Percentiles rank a stretch among this genome's conserved stretches.
Conservation (phyloP, 2,329 filamentous ascomycete species). For the Pyrenophora teres region DNA sequence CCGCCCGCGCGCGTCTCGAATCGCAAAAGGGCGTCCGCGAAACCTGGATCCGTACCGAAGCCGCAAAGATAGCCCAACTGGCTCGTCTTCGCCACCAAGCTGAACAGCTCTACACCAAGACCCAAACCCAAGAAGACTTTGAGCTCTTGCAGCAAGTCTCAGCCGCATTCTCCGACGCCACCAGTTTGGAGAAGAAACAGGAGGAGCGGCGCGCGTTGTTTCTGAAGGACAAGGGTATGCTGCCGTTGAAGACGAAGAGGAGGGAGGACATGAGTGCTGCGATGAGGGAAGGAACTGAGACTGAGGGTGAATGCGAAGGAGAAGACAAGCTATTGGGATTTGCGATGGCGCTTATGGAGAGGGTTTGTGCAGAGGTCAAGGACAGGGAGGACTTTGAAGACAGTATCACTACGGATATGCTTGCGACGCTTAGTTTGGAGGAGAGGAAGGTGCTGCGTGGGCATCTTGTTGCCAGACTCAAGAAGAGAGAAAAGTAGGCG, state of each 20-base stretch:
- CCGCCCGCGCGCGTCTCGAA: conserved; percentile 3
- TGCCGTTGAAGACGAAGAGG: conserved; percentile 15
- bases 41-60: conserved; percentile 22
- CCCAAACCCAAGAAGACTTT: conserved; percentile 2
- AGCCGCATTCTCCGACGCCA: neutral
- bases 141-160: conserved; percentile 1
- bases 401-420: conserved; percentile 5
- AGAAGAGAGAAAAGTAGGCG: neutral
- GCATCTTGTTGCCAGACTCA: conserved; percentile 10
- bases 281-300: neutral
- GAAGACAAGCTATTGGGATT: conserved; percentile 17
- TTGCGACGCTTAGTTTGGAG: conserved; percentile 11
- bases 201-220: conserved; percentile 26
- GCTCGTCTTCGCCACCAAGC: neutral
- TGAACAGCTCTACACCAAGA: conserved; percentile 2
- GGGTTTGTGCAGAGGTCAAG: conserved; percentile 17
- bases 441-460: conserved; percentile 15
- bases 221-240: conserved; percentile 14
- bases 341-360: conserved; percentile 30
- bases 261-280: conserved; percentile 9
- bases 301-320: neutral
- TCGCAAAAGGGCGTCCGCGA: conserved; percentile 12
- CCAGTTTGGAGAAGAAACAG: conserved; percentile 18
- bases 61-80: conserved; percentile 11
- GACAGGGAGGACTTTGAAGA: neutral